These are phyloP conservation scores for Rubus parviflorus DNA, from an alignment of 306 rosid genomes.

Conservation along the genomic window DNA sequence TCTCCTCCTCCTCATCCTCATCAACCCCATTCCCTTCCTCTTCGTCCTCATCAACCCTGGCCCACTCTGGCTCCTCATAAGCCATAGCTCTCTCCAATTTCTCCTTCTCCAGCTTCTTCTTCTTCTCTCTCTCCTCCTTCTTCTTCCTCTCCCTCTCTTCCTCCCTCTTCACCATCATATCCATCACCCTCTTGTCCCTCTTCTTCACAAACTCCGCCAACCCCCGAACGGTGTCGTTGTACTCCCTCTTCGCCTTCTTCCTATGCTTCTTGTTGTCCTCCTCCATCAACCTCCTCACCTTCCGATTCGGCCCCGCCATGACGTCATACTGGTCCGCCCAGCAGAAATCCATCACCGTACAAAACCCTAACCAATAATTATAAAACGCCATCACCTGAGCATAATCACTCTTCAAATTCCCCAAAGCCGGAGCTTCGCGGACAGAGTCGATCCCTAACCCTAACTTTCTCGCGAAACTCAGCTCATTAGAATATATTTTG, in stretches of 20 bases:
- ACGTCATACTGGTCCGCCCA: slow-evolving; percentile 87
- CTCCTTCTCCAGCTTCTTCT: slow-evolving; percentile 69
- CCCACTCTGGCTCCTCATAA: slow-evolving; percentile 84
- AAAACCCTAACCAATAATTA: slow-evolving; percentile 75
- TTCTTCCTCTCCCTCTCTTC: slow-evolving; percentile 67
- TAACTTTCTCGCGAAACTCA: slow-evolving; percentile 57
- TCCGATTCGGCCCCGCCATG: slow-evolving; percentile 74
- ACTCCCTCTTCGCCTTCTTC: slow-evolving; percentile 87
- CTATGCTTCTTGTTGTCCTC: slow-evolving; percentile 89
- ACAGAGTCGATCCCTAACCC: slow-evolving; percentile 59
- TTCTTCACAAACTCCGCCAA: slow-evolving; percentile 94
- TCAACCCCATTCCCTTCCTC: slow-evolving; percentile 30
- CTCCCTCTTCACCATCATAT: slow-evolving; percentile 75
- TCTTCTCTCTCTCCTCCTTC: slow-evolving; percentile 73
- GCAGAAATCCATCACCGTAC: slow-evolving; percentile 82
- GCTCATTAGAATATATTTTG: slow-evolving; percentile 66
- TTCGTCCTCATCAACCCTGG: slow-evolving; percentile 46
- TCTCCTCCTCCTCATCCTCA: slow-evolving; percentile 41
- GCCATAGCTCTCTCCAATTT: slow-evolving; percentile 64
- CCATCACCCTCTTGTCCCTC: slow-evolving; percentile 94
- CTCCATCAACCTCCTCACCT: slow-evolving; percentile 84
- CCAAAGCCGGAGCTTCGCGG: slow-evolving; percentile 75
- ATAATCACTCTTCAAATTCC: slow-evolving; percentile 74
- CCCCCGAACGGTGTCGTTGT: slow-evolving; percentile 81
- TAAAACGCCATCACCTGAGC: slow-evolving; percentile 81